Evolutionary conservation across 495 filamentous ascomycete genomes (phyloP).

Genomic region (Aspergillus mulundensis): DNA sequence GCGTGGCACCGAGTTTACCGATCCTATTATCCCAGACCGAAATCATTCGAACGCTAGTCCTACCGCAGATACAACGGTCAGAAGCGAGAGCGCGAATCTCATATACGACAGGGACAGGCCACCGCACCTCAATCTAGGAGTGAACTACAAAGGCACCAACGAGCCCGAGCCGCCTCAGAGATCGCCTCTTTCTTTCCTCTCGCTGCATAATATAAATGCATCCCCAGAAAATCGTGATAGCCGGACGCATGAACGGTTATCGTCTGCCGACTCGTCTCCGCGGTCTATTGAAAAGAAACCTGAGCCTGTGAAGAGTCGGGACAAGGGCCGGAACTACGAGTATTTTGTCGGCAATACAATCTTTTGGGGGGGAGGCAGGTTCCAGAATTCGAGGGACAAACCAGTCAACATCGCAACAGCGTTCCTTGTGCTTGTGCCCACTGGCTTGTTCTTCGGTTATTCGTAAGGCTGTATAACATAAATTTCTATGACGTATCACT

Average conservation of each 20-base stretch:
- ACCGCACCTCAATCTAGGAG: slow-evolving; percentile 55
- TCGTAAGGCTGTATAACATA: slow-evolving; percentile 49
- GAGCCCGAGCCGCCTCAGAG: slow-evolving; percentile 53
- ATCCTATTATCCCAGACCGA: slow-evolving; percentile 56
- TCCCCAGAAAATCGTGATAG: slow-evolving; percentile 47
- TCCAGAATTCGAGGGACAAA: slow-evolving; percentile 81
- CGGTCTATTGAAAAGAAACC: slow-evolving; percentile 32
- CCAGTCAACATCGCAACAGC: slow-evolving; percentile 92
- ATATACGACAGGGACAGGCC: slow-evolving; percentile 56
- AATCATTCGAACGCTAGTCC: slow-evolving; percentile 73
- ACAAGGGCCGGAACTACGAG: slow-evolving; percentile 70
- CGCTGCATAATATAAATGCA: slow-evolving; percentile 47
- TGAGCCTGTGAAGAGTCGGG: slow-evolving; percentile 22
- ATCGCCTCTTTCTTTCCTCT: slow-evolving; percentile 69
- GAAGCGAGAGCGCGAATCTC: slow-evolving; percentile 73
- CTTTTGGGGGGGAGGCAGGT: slow-evolving; percentile 79
- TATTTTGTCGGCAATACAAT: slow-evolving; percentile 90
- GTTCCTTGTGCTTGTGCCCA: slow-evolving; percentile 69
- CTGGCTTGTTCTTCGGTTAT: slow-evolving; percentile 76
- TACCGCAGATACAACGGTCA: slow-evolving; percentile 58
- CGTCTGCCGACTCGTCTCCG: slow-evolving; percentile 72
- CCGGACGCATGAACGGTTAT: slow-evolving; percentile 68
- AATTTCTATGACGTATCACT: background rate
- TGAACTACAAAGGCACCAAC: slow-evolving; percentile 46
- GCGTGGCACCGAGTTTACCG: slow-evolving; percentile 75